These are phyloP conservation scores for Fusarium sp. DNA, from an alignment of 2,329 filamentous ascomycete species.

Conservation along the genomic window DNA sequence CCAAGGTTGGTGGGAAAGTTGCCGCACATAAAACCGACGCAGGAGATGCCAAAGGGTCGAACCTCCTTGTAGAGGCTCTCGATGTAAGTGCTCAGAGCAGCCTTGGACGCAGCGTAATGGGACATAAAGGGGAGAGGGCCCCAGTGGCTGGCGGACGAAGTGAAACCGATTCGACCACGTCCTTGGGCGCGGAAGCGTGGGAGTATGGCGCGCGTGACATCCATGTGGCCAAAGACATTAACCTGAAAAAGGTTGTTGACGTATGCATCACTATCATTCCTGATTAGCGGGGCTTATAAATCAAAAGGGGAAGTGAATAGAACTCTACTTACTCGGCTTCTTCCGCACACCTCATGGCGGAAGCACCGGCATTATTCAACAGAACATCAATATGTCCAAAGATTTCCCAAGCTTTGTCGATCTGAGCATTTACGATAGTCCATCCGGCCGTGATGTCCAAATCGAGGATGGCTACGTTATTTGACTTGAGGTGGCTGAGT, in stretches of 20 bases:
- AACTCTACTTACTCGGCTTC: conserved; percentile 3
- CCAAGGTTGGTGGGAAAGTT: conserved; percentile 13
- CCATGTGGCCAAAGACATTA: not conserved
- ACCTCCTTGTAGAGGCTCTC: conserved; percentile 5
- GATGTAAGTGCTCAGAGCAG: not conserved
- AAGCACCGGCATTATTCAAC: conserved; percentile 8
- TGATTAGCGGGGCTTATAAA: no score
- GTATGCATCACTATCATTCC: not conserved
- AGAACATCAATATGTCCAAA: conserved; percentile 12
- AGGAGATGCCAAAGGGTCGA: not conserved
- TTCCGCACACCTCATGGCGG: not conserved
- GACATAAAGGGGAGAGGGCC: not conserved
- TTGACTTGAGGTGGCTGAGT: not conserved
- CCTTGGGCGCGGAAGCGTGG: not conserved
- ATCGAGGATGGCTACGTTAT: conserved; percentile 3
- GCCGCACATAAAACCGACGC: conserved; percentile 3
- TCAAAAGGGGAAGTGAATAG: no score
- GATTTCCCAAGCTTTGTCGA: conserved; percentile 1
- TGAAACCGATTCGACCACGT: not conserved
- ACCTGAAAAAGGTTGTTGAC: conserved; percentile 6
- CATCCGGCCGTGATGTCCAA: conserved; percentile 6
- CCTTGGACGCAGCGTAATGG: conserved; percentile 15
- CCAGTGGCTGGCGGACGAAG: conserved; percentile 5
- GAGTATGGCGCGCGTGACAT: conserved; percentile 11
- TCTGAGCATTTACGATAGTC: not conserved